A percentile compares a stretch with the other conserved stretches of the same genome.
These are phyloP conservation scores for Purpureocillium lavendulum DNA, from an alignment of 2,329 filamentous ascomycete genomes.

Conservation along the genomic window DNA sequence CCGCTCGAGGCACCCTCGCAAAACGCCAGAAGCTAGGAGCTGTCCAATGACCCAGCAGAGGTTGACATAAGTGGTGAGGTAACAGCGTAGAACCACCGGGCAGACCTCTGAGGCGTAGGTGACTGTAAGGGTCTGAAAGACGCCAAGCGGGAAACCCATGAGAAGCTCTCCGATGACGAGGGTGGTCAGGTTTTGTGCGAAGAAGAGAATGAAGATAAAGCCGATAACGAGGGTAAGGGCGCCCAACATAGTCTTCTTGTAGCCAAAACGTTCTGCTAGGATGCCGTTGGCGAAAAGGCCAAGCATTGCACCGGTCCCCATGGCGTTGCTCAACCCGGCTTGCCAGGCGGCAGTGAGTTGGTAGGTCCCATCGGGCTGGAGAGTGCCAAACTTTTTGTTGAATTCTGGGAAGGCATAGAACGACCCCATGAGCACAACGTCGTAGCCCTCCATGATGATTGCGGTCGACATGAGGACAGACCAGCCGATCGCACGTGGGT, in stretches of 20 bases:
- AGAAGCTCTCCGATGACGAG: slow-evolving; percentile 30
- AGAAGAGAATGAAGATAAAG: slow-evolving; percentile 34
- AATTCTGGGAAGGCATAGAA: slow-evolving; percentile 17
- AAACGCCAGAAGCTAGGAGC: slow-evolving; percentile 29
- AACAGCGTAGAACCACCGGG: slow-evolving; percentile 22
- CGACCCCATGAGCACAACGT: slow-evolving; percentile 22
- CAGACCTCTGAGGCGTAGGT: slow-evolving; percentile 32
- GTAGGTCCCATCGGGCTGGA: slow-evolving; percentile 14
- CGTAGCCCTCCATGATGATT: slow-evolving; percentile 34
- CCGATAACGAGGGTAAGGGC: slow-evolving; percentile 23
- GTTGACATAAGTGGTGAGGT: slow-evolving; percentile 30
- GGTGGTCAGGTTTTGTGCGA: slow-evolving; percentile 23
- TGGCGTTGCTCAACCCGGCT: slow-evolving; percentile 31
- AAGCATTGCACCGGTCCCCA: slow-evolving; percentile 34
- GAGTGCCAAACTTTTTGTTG: slow-evolving; percentile 15
- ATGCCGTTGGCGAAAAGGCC: slow-evolving; percentile 34
- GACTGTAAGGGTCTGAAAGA: slow-evolving; percentile 28
- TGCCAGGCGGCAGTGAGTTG: slow-evolving; percentile 38
- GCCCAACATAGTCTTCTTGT: slow-evolving; percentile 30
- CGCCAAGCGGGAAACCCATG: slow-evolving; percentile 30
- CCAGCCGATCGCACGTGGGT: slow-evolving; percentile 26
- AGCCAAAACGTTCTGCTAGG: slow-evolving; percentile 29
- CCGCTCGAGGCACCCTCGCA: slow-evolving; percentile 23
- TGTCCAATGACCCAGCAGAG: slow-evolving; percentile 34
- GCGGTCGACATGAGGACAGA: slow-evolving; percentile 24